phyloP scores from a whole-genome alignment of 78 protist genomes.

The Planoprotostelium fungivorum region DNA sequence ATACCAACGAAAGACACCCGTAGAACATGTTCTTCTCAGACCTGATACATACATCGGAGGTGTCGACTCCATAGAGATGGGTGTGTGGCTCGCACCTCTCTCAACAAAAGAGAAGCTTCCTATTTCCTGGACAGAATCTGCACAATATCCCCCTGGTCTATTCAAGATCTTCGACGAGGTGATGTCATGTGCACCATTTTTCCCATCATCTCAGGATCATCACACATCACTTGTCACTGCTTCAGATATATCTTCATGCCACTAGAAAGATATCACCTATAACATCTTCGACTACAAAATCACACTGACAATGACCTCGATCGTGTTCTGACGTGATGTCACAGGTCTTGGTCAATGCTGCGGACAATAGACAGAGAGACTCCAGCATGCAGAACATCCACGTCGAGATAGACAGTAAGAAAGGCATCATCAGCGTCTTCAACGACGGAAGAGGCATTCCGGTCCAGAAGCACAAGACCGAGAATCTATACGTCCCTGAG shows the following conservation, averaged over 20 bases:
- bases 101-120: not conserved
- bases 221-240: too few relatives aligned
- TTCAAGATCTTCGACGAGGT: slow-evolving; percentile 97
- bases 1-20: slow-evolving; percentile 85
- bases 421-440: slow-evolving; percentile 55
- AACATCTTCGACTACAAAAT: too few relatives aligned
- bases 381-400: slow-evolving; percentile 71
- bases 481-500: slow-evolving; percentile 88
- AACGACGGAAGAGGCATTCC: slow-evolving; percentile 99
- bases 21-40: slow-evolving; percentile 92
- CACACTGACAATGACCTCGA: too few relatives aligned
- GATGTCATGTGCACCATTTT: too few relatives aligned
- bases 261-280: too few relatives aligned
- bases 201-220: too few relatives aligned
- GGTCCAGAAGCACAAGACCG: slow-evolving; percentile 87
- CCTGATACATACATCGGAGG: slow-evolving; percentile 98
- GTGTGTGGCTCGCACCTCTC: slow-evolving; percentile 63
- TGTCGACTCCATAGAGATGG: slow-evolving; percentile 17
- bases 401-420: slow-evolving; percentile 70
- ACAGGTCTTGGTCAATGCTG: slow-evolving; percentile 97
- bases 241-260: too few relatives aligned
- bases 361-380: slow-evolving; percentile 95
- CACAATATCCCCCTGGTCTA: slow-evolving; percentile 94
- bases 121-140: slow-evolving; percentile 31
- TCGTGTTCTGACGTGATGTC: too few relatives aligned